Percentiles rank a stretch among this genome's conserved stretches.
phyloP scores from a whole-genome alignment of 257 asterid genomes.

The Linaria vulgaris region DNA sequence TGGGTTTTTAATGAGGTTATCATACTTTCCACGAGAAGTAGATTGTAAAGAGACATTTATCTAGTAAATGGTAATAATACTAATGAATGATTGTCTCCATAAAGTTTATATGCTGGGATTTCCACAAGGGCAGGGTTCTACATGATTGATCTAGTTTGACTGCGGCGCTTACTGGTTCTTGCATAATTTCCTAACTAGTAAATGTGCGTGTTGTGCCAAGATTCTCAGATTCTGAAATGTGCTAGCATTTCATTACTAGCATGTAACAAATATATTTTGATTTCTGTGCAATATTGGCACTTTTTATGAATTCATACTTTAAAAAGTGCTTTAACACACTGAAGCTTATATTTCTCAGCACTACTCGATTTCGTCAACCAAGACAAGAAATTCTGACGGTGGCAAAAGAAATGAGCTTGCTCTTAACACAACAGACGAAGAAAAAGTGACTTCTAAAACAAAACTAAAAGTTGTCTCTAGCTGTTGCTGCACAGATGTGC shows the following conservation, averaged over 20 bases:
- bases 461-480: slow-evolving; percentile 19
- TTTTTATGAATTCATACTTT: slow-evolving; percentile 21
- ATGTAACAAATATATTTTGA: slow-evolving; percentile 15
- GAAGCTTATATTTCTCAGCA: slow-evolving; percentile 39
- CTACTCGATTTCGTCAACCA: slow-evolving; percentile 52
- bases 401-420: slow-evolving; percentile 45
- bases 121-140: background rate
- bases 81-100: slow-evolving; percentile 16
- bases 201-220: background rate
- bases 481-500: slow-evolving; percentile 19
- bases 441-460: slow-evolving; percentile 50
- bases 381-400: slow-evolving; percentile 55
- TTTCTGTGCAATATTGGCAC: slow-evolving; percentile 12
- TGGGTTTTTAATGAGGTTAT: background rate
- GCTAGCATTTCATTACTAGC: slow-evolving; percentile 11
- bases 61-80: background rate
- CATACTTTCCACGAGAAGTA: background rate
- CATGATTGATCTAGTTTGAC: slow-evolving; percentile 5
- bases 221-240: background rate
- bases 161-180: background rate
- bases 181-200: slow-evolving; percentile 9
- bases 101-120: slow-evolving; percentile 2
- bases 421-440: slow-evolving; percentile 46
- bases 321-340: slow-evolving; percentile 22
- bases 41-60: background rate